A percentile compares a stretch with the other conserved stretches of the same genome.
phyloP scores from a whole-genome alignment of 805 yeast species.

The Cyberlindnera petersonii region DNA sequence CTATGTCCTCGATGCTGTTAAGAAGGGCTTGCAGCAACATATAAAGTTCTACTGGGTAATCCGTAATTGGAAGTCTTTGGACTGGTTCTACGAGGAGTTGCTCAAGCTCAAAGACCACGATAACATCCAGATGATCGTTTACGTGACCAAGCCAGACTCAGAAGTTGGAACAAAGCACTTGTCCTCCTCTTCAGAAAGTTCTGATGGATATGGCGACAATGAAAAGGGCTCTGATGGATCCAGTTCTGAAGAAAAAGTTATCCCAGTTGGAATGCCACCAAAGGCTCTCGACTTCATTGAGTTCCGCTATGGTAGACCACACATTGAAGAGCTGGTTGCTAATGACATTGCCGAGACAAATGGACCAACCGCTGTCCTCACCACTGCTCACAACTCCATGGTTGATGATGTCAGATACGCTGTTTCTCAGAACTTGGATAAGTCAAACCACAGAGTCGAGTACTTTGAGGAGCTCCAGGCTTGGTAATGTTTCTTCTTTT shows the following conservation, averaged over 20 bases:
- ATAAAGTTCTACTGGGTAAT: constrained; percentile 63
- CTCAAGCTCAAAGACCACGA: constrained; percentile 25
- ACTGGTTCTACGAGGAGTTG: constrained; percentile 49
- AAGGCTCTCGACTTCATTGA: constrained; percentile 29
- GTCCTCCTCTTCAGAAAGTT: constrained; percentile 5
- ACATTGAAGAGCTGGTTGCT: constrained; percentile 34
- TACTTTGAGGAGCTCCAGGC: constrained; percentile 54
- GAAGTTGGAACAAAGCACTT: constrained; percentile 11
- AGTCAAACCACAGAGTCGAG: constrained; percentile 42
- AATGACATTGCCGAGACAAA: constrained; percentile 36
- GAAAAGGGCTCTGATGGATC: background rate
- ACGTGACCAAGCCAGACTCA: constrained; percentile 23
- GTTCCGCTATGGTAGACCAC: constrained; percentile 45
- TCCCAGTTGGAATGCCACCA: constrained; percentile 7
- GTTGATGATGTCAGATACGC: constrained; percentile 49
- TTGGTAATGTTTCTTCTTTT: constrained; percentile 37
- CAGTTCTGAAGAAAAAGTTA: constrained; percentile 1
- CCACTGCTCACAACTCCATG: constrained; percentile 53
- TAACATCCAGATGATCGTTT: constrained; percentile 17
- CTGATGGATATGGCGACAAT: constrained; percentile 8
- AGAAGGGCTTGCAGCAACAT: constrained; percentile 25
- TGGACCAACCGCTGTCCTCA: constrained; percentile 42
- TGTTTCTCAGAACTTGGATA: constrained; percentile 34
- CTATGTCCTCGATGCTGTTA: constrained; percentile 32
- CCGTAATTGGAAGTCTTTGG: constrained; percentile 46